Evolutionary conservation across 805 yeast genomes (phyloP).

Genomic region (Teunomyces lycoperdinae): DNA sequence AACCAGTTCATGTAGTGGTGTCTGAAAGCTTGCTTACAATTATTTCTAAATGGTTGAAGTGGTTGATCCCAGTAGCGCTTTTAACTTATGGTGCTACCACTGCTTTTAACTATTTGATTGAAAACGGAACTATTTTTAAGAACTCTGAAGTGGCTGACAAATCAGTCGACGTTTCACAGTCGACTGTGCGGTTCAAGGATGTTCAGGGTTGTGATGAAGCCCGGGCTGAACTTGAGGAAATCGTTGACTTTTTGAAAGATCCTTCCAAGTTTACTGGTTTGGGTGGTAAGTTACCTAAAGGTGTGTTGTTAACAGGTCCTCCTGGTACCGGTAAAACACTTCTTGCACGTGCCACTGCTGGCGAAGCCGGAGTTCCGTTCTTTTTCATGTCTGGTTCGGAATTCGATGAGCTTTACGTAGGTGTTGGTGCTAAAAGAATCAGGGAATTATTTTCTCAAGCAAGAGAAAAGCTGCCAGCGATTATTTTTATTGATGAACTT

Average conservation of each 20-base stretch:
- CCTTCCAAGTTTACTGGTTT: constrained; percentile 94
- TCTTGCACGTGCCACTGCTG: constrained; percentile 96
- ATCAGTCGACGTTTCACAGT: constrained; percentile 77
- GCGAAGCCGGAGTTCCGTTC: constrained; percentile 98
- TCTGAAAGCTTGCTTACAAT: constrained; percentile 80
- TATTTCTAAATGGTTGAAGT: constrained; percentile 81
- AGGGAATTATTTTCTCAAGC: constrained; percentile 94
- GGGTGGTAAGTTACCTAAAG: constrained; percentile 97
- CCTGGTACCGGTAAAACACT: constrained; percentile 99
- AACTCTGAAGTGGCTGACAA: constrained; percentile 70
- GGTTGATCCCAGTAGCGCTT: constrained; percentile 80
- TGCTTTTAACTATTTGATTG: constrained; percentile 75
- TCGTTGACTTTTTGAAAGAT: constrained; percentile 95
- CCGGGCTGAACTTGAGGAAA: constrained; percentile 92
- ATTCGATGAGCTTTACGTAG: constrained; percentile 96
- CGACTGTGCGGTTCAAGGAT: constrained; percentile 85
- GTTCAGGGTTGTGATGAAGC: constrained; percentile 99
- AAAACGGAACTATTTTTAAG: constrained; percentile 78
- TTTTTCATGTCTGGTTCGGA: constrained; percentile 98
- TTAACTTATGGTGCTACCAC: constrained; percentile 78
- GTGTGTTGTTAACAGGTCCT: constrained; percentile 95
- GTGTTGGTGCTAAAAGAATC: constrained; percentile 98
- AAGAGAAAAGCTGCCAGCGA: constrained; percentile 92
- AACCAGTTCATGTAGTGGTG: constrained; percentile 92
- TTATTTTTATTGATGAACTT: constrained; percentile 93